phyloP scores from a whole-genome alignment of 768 basidiomycete species.

The Russula dissimulans region DNA sequence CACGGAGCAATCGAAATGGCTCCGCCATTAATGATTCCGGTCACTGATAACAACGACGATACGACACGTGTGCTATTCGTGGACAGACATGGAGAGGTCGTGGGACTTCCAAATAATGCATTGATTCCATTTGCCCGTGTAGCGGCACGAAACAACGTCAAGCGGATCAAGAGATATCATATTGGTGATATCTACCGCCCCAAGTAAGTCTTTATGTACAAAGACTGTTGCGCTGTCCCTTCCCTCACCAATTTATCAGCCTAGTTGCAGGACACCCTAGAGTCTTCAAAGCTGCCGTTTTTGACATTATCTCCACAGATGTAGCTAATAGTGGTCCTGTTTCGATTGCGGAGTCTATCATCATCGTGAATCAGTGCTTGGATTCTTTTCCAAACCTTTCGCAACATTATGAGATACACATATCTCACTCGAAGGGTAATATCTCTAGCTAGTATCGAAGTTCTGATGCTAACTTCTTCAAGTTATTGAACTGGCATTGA shows the following conservation, averaged over 20 bases:
- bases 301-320: slow-evolving; percentile 80
- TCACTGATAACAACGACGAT: slow-evolving; percentile 52
- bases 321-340: slow-evolving; percentile 52
- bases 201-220: slow-evolving; percentile 35
- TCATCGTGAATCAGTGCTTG: slow-evolving; percentile 56
- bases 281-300: slow-evolving; percentile 61
- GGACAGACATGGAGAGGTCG: slow-evolving; percentile 71
- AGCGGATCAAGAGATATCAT: slow-evolving; percentile 77
- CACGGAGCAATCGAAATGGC: slow-evolving; percentile 88
- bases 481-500: slow-evolving; percentile 63
- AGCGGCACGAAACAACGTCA: slow-evolving; percentile 56
- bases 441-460: slow-evolving; percentile 10
- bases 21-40: slow-evolving; percentile 75
- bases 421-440: slow-evolving; percentile 72
- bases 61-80: slow-evolving; percentile 62
- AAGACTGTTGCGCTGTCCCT: not conserved
- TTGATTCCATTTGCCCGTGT: slow-evolving; percentile 73
- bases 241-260: slow-evolving; percentile 28
- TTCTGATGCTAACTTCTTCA: not conserved
- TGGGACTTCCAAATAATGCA: slow-evolving; percentile 62
- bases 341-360: slow-evolving; percentile 65
- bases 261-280: slow-evolving; percentile 65
- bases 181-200: slow-evolving; percentile 64
- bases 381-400: slow-evolving; percentile 63
- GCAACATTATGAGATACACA: slow-evolving; percentile 61